phyloP scores from a whole-genome alignment of 2,329 filamentous ascomycete genomes.

The Cladosporium sp. region DNA sequence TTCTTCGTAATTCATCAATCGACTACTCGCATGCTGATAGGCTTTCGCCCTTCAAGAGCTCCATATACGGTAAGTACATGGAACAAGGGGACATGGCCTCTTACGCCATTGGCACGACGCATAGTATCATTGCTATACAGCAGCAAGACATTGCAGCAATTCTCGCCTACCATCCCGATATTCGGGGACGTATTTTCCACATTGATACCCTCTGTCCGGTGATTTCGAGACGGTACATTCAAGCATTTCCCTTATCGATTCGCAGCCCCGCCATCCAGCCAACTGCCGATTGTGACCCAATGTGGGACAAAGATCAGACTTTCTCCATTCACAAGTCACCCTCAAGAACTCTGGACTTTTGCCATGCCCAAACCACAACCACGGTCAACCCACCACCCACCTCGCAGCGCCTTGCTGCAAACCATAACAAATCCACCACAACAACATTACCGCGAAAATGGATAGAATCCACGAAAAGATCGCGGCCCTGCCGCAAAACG shows the following conservation, averaged over 20 bases:
- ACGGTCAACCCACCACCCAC: neutral
- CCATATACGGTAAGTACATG: too few relatives aligned
- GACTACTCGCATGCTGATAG: too few relatives aligned
- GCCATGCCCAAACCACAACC: neutral
- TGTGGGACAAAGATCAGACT: neutral
- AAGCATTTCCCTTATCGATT: neutral
- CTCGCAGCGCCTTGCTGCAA: constrained; percentile 4
- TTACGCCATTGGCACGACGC: too few relatives aligned
- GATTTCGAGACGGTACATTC: too few relatives aligned
- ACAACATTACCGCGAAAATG: neutral
- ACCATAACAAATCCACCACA: neutral
- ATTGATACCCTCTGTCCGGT: too few relatives aligned
- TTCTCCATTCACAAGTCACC: neutral
- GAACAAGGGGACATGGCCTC: too few relatives aligned
- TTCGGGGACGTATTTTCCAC: too few relatives aligned
- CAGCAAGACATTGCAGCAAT: too few relatives aligned
- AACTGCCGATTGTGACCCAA: neutral
- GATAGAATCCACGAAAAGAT: constrained; percentile 81
- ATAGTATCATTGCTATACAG: too few relatives aligned
- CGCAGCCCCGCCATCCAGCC: neutral
- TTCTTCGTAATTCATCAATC: too few relatives aligned
- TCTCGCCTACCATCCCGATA: too few relatives aligned
- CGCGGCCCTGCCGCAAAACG: constrained; percentile 74
- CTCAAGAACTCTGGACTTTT: neutral
- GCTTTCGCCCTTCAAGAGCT: too few relatives aligned